Conservation (phyloP, 805 yeast species). For the Metschnikowia kofuensis region DNA sequence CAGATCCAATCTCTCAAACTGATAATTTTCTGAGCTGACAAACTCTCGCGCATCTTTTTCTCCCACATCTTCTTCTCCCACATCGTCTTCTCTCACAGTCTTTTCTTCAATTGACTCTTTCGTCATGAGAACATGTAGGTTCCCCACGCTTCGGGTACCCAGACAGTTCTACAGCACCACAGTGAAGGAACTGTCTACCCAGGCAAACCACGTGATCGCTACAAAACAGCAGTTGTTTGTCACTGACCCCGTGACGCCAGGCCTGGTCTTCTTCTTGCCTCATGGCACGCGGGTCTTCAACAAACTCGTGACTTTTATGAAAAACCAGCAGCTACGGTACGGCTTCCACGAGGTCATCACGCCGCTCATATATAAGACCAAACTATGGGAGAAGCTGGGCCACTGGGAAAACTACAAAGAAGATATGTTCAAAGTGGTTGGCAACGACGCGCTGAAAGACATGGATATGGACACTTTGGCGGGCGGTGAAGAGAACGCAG, state of each 20-base stretch:
- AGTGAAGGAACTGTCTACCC: constrained; percentile 28
- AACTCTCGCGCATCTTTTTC: too few relatives aligned
- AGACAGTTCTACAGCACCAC: constrained; percentile 1
- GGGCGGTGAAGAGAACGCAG: neutral
- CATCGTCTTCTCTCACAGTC: too few relatives aligned
- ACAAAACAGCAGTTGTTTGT: constrained; percentile 71
- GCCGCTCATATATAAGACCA: constrained; percentile 80
- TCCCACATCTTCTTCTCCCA: too few relatives aligned
- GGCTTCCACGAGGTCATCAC: constrained; percentile 93
- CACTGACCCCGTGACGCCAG: constrained; percentile 83
- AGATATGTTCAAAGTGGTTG: constrained; percentile 88
- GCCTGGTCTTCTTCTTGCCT: constrained; percentile 88
- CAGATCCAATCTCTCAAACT: too few relatives aligned
- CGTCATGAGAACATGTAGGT: too few relatives aligned
- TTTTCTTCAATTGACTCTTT: too few relatives aligned
- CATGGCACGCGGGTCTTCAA: constrained; percentile 88
- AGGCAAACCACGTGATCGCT: constrained; percentile 47
- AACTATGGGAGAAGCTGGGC: constrained; percentile 87
- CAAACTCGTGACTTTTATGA: constrained; percentile 77
- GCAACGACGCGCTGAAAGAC: constrained; percentile 42
- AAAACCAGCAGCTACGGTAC: constrained; percentile 70
- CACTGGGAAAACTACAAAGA: constrained; percentile 95
- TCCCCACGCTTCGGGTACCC: neutral
- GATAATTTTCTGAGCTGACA: too few relatives aligned
- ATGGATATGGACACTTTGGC: constrained; percentile 13